These are phyloP conservation scores for Rhododendron henanense DNA, from an alignment of 148 eudicot genomes.

Conservation along the genomic window DNA sequence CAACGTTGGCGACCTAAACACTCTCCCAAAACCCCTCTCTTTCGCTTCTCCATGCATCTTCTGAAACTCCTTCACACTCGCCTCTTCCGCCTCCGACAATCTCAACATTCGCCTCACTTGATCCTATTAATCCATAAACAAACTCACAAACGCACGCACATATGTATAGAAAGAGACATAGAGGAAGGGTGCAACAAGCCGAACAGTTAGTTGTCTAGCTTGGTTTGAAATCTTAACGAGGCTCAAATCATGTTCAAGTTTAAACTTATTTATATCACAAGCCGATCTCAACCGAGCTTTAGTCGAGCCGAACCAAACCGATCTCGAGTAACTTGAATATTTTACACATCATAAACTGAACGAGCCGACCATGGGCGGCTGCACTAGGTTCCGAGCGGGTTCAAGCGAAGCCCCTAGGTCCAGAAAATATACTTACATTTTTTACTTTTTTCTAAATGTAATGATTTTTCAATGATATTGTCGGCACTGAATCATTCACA, in stretches of 20 bases:
- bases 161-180: neutral
- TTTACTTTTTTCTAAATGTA: too few relatives aligned
- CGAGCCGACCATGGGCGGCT: too few relatives aligned
- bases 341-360: too few relatives aligned
- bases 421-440: too few relatives aligned
- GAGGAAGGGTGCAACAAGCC: neutral
- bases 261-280: too few relatives aligned
- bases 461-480: too few relatives aligned
- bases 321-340: too few relatives aligned
- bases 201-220: neutral
- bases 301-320: neutral
- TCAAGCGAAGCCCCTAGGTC: too few relatives aligned
- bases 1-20: conserved; percentile 74
- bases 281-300: neutral
- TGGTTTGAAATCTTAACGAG: neutral
- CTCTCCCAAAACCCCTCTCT: conserved; percentile 55
- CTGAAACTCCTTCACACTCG: conserved; percentile 50
- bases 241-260: neutral
- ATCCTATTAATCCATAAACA: conserved; percentile 16
- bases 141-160: neutral
- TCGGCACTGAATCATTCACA: too few relatives aligned
- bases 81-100: conserved; percentile 52
- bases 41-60: conserved; percentile 44
- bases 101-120: conserved; percentile 81
- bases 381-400: too few relatives aligned